These are phyloP conservation scores for Fistulifera solaris DNA, from an alignment of 108 stramenopile genomes.

Conservation along the genomic window DNA sequence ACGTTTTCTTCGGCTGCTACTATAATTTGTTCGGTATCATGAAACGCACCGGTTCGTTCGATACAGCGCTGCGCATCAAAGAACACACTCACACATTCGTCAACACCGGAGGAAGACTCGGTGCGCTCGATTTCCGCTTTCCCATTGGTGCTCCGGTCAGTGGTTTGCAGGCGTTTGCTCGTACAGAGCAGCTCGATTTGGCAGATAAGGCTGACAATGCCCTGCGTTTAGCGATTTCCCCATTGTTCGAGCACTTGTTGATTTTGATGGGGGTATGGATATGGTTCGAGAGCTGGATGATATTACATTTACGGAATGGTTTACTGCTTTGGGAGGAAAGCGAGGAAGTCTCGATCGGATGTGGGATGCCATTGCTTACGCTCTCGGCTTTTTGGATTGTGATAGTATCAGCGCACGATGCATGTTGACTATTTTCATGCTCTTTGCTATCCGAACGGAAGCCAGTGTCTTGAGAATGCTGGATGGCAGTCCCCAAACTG, in stretches of 20 bases:
- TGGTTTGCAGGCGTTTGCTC: constrained; percentile 88
- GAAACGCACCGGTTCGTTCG: constrained; percentile 88
- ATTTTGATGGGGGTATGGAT: constrained; percentile 95
- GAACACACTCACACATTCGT: constrained; percentile 93
- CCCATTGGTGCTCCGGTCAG: constrained; percentile 92
- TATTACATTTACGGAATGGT: constrained; percentile 96
- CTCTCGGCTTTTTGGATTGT: constrained; percentile 93
- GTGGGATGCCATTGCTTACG: constrained; percentile 98
- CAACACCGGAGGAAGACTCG: constrained; percentile 84
- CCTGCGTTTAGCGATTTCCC: constrained; percentile 81
- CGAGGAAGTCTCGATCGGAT: constrained; percentile 86
- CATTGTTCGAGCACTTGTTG: constrained; percentile 91
- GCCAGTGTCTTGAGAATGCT: constrained; percentile 93
- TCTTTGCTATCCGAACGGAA: constrained; percentile 93
- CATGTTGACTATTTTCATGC: constrained; percentile 96
- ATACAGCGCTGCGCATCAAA: constrained; percentile 83
- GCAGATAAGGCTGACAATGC: constrained; percentile 91
- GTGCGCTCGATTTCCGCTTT: constrained; percentile 85
- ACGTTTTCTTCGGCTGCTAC: constrained; percentile 97
- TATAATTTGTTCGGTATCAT: constrained; percentile 98
- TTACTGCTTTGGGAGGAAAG: constrained; percentile 80
- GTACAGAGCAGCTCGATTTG: constrained; percentile 80
- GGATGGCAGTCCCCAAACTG: constrained; percentile 89
- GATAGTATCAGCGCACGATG: constrained; percentile 91
- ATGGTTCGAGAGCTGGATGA: constrained; percentile 94